phyloP scores from a whole-genome alignment of 768 basidiomycete genomes.

The Clathrus columnatus region DNA sequence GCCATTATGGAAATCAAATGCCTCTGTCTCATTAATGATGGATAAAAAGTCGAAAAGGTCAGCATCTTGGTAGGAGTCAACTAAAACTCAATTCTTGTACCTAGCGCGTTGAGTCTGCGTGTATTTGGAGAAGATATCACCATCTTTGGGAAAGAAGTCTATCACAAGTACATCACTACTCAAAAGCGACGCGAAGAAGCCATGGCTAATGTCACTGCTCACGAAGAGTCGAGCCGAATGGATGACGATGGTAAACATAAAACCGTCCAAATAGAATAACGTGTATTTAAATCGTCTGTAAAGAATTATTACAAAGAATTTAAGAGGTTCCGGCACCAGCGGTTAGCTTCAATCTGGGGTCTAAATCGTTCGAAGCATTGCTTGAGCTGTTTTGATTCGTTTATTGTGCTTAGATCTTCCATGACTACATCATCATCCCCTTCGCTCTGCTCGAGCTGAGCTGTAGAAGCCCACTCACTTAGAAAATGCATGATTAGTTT shows the following conservation, averaged over 20 bases:
- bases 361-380: constrained; percentile 56
- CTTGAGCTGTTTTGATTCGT: constrained; percentile 45
- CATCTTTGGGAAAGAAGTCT: constrained; percentile 24
- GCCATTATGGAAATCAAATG: constrained; percentile 93
- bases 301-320: constrained; percentile 24
- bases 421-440: constrained; percentile 40
- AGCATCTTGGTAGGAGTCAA: constrained; percentile 9
- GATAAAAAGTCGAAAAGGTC: constrained; percentile 96
- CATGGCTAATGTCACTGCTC: background rate
- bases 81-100: constrained; percentile 1
- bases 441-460: constrained; percentile 22
- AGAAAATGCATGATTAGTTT: constrained; percentile 74
- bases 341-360: constrained; percentile 64
- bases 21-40: constrained; percentile 83
- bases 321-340: constrained; percentile 66
- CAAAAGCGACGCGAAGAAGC: constrained; percentile 7
- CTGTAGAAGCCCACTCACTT: constrained; percentile 45
- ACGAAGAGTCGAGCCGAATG: background rate
- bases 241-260: background rate
- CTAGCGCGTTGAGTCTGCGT: constrained; percentile 78
- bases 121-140: constrained; percentile 79
- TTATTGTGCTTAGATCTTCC: constrained; percentile 38
- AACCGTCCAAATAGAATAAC: background rate
- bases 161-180: background rate
- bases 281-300: background rate